phyloP scores from a whole-genome alignment of 2,329 filamentous ascomycete species.

The Xylaria sp. region DNA sequence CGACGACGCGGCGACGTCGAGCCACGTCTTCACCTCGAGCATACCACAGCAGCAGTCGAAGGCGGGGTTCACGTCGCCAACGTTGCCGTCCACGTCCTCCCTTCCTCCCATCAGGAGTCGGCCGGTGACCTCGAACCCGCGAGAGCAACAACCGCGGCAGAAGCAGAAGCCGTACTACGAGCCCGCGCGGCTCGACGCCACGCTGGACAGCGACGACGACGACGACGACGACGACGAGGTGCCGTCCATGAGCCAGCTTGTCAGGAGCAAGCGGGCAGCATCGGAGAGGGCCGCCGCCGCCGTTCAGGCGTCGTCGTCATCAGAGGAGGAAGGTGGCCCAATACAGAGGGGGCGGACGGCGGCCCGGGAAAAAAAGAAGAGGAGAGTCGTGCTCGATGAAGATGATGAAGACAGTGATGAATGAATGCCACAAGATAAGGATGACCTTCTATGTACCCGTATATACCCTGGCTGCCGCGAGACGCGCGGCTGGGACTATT shows the following conservation, averaged over 20 bases:
- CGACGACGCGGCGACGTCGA: conserved; percentile 36
- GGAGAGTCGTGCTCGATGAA: conserved; percentile 21
- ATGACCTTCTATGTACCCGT: neutral
- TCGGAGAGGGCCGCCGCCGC: neutral
- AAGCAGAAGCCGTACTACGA: conserved; percentile 27
- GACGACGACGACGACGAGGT: conserved; percentile 28
- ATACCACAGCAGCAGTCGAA: conserved; percentile 20
- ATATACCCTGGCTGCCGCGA: too few species aligned
- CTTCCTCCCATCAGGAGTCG: conserved; percentile 3
- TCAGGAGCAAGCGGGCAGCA: conserved; percentile 11
- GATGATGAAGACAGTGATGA: conserved; percentile 26
- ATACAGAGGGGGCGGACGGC: conserved; percentile 7
- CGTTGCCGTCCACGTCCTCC: conserved; percentile 26
- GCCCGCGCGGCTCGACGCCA: conserved; percentile 22
- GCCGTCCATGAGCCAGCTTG: conserved; percentile 37
- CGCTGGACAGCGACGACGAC: conserved; percentile 25
- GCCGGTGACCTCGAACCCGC: neutral
- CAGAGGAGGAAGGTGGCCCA: conserved; percentile 17
- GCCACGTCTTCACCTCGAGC: conserved; percentile 32
- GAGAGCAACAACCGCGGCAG: conserved; percentile 6
- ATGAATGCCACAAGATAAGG: too few species aligned
- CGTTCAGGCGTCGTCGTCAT: neutral
- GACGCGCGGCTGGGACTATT: too few species aligned
- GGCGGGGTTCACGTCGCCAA: conserved; percentile 32
- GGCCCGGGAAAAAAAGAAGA: conserved; percentile 6